Evolutionary conservation across 805 yeast genomes (phyloP).

Genomic region (Suhomyces vadensis): DNA sequence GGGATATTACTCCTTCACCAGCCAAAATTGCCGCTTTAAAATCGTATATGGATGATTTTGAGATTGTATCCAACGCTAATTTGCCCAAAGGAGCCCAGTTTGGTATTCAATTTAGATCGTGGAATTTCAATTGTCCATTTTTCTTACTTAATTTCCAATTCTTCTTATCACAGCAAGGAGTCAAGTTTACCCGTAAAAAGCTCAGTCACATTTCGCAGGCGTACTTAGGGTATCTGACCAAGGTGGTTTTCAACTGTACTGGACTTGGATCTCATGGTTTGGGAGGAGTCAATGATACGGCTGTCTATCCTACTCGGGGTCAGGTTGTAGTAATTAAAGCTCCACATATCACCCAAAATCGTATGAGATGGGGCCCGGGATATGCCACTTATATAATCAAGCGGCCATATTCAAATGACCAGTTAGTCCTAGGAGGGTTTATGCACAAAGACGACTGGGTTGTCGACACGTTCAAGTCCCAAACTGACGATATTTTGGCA

Average conservation of each 20-base stretch:
- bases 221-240: conserved; percentile 33
- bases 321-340: conserved; percentile 75
- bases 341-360: conserved; percentile 63
- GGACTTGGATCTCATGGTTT: conserved; percentile 68
- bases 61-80: conserved; percentile 25
- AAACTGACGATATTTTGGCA: conserved; percentile 60
- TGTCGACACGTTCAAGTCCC: conserved; percentile 55
- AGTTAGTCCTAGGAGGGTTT: conserved; percentile 75
- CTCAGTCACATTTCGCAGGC: conserved; percentile 61
- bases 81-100: conserved; percentile 54
- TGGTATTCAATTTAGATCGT: conserved; percentile 59
- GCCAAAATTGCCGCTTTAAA: conserved; percentile 49
- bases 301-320: conserved; percentile 74
- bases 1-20: conserved; percentile 51
- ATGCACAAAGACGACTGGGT: conserved; percentile 64
- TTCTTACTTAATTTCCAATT: conserved; percentile 50
- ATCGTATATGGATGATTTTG: conserved; percentile 51
- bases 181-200: conserved; percentile 47
- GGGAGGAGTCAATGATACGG: conserved; percentile 64
- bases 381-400: conserved; percentile 70
- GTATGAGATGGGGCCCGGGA: conserved; percentile 59
- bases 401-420: conserved; percentile 64
- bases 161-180: conserved; percentile 50
- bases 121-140: conserved; percentile 73
- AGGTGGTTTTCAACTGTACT: conserved; percentile 69